Evolutionary conservation across 179 eudicot genomes (phyloP), one percentile per base, ranked within the genome.

Genomic region (Vitellaria paradoxa): DNA sequence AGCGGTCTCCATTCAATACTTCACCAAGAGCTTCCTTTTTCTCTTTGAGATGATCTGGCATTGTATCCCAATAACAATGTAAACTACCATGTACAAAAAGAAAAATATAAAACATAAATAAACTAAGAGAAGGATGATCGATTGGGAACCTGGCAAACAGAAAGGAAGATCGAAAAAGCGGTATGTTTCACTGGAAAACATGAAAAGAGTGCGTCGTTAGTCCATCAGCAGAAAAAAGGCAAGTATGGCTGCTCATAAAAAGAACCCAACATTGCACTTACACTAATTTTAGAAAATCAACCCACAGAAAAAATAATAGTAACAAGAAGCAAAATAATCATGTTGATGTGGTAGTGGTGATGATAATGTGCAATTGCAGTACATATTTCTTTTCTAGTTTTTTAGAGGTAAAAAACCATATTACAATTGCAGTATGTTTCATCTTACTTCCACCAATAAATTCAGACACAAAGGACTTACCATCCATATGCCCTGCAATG

Each of bases 1-100:
- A 63, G 14, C 90, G 88, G 76, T 87, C 88, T 50, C 90, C 90
- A 81, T 87, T 87, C 77, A 87, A 30, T 5, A 85, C 83, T 77
- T 85, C 90, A 53, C 90, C 90, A 46, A 87, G 89, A 81, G 90
- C 88, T 85, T 87, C 90, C 49, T 59, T 78, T 66, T 84, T 85
- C 68, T 87, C 88, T 79, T 81, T 83, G 73, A 85, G 72, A 79
- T 76, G 76, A 73, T 49, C 89, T 87, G 86, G 67, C 65, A 80
- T 72, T 56, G 72, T 11, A 76, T 76, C 65, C 72, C 63, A 15
- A 23, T 11, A 50, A 52, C 21, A 26, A 40, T 13, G 20, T 50
- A 37, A 49, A 65, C 59, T 75, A 53, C 53, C 42, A 76, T 14
- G 37, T 3, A 60, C 37, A 65, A 45, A 66, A 60, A 21, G 18